Base-by-base conservation (phyloP, 2,329 filamentous ascomycete species). In the Fusarium compactum region DNA sequence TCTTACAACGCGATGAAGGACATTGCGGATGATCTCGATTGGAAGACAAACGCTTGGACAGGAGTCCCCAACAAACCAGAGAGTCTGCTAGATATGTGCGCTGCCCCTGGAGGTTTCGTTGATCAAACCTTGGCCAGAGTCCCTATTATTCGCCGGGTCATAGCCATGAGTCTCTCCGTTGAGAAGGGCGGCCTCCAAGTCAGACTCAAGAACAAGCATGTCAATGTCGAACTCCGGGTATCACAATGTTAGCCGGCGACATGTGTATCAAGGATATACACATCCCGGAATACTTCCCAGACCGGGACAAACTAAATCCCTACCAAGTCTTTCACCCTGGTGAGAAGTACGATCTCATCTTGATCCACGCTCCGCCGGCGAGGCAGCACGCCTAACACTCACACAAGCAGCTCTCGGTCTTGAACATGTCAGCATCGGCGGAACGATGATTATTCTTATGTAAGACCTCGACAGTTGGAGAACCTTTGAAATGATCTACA, bases 41-140 rank as follows among this genome's bases (percentile, higher is more conserved):
- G 38, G 1, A 54, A 56, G 0, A 82, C 79, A 2, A 55, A 62
- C 4, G 80, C 76, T 16, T 76, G 85, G n/a, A 61, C 48, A 14
- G 61, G 80, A 16, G 22, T 4, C 7, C 4, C 30, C 14, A 8
- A 44, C n/a, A 22, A 18, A 7, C 27, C 50, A 6, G 30, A 25
- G 29, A 48, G 46, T 11, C 78, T 89, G 22, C 81, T 90, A 2
- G 86, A 89, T 67, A 79, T 87, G 65, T 87, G 87, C 74, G 83
- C 85, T 78, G 87, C 87, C 0, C 87, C 87, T 0, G 87, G 86
- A 7, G 87, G 84, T 2, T 89, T 87, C 67, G 75, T 84, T 5
- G 64, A 70, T 0, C 76, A 74, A 11, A 80, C 80, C 0, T 65
- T 87, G 27, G 38, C 73, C 6, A 62, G 69, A 14, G 84, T 83